phyloP scores from a whole-genome alignment of 805 yeast genomes.

The Candida odintsovae region DNA sequence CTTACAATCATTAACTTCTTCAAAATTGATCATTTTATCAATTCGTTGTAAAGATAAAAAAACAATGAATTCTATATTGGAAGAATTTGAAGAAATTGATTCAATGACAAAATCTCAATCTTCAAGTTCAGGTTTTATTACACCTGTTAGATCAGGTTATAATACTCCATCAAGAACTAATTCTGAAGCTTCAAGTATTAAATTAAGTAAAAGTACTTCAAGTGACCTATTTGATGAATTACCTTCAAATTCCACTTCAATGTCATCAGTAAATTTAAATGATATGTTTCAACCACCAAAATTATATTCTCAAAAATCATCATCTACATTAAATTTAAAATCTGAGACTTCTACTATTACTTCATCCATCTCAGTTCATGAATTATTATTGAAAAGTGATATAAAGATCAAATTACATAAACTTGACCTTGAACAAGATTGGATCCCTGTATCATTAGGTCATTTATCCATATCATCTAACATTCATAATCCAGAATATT shows the following conservation, averaged over 20 bases:
- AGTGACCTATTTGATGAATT: slow-evolving; percentile 14
- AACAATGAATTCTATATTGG: slow-evolving; percentile 8
- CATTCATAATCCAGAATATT: slow-evolving; percentile 16
- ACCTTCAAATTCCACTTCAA: slow-evolving; percentile 20
- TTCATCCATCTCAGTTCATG: slow-evolving; percentile 6
- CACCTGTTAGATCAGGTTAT: not conserved
- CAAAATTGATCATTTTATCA: slow-evolving; percentile 14
- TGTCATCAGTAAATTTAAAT: slow-evolving; percentile 15
- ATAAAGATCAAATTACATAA: slow-evolving; percentile 21
- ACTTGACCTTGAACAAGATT: slow-evolving; percentile 19
- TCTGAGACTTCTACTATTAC: slow-evolving; percentile 3
- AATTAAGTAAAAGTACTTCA: slow-evolving; percentile 1
- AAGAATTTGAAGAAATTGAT: slow-evolving; percentile 8
- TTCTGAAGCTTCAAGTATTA: not conserved
- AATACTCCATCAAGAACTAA: not conserved
- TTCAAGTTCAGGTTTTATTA: not conserved
- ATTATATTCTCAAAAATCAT: slow-evolving; percentile 5
- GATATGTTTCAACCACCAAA: slow-evolving; percentile 4
- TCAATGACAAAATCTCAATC: slow-evolving; percentile 2
- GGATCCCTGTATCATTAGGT: slow-evolving; percentile 23
- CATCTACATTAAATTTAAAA: slow-evolving; percentile 12
- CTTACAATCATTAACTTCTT: slow-evolving; percentile 7
- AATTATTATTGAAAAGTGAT: slow-evolving; percentile 15
- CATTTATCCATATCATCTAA: slow-evolving; percentile 16
- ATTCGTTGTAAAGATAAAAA: slow-evolving; percentile 17